Conservation (phyloP, 148 eudicot species). For the Beta vulgaris region DNA sequence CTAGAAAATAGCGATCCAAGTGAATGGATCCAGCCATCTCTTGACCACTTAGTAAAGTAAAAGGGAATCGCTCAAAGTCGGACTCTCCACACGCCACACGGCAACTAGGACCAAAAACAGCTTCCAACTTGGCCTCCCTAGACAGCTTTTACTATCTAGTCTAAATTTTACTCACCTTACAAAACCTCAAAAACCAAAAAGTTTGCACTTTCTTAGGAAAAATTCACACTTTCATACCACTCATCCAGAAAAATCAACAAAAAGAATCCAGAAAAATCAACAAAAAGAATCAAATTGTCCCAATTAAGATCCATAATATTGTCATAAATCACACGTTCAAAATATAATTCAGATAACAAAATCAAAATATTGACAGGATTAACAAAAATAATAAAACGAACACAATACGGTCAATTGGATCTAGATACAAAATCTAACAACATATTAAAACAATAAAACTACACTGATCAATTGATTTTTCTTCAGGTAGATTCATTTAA, state of each 20-base stretch:
- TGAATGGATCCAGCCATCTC: neutral
- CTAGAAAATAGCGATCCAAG: neutral
- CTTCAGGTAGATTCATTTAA: neutral
- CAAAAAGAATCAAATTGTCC: neutral
- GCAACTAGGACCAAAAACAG: no score
- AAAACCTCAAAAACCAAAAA: neutral
- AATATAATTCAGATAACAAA: neutral
- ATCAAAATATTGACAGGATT: neutral
- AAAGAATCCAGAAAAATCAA: neutral
- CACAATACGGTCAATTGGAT: no score
- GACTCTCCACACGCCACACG: neutral
- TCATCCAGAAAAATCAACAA: neutral
- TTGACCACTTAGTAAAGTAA: neutral
- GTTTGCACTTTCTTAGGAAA: neutral
- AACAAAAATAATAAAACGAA: neutral
- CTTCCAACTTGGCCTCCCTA: neutral
- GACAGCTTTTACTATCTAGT: neutral
- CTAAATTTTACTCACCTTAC: neutral
- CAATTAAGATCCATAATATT: neutral
- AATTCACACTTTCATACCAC: neutral
- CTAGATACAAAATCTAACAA: neutral
- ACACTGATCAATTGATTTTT: no score
- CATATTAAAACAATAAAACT: neutral
- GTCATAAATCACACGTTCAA: neutral
- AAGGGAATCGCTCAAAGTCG: neutral